phyloP scores from a whole-genome alignment of 106 monocot species.

The Xerophyta viscosa region DNA sequence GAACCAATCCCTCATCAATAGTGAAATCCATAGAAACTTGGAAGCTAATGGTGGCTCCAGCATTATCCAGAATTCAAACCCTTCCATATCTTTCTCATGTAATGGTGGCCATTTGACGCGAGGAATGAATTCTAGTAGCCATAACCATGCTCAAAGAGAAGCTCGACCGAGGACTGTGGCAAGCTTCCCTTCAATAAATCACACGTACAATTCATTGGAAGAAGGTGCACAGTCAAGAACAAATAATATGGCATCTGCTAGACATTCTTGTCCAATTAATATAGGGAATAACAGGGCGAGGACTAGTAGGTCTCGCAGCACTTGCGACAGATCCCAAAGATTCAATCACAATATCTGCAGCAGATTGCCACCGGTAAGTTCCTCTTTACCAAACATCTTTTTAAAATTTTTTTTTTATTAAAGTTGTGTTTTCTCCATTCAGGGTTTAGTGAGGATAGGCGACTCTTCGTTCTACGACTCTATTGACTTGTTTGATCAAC shows the following conservation, averaged over 20 bases:
- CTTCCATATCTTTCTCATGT: neutral
- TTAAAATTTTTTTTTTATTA: neutral
- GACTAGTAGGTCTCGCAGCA: neutral
- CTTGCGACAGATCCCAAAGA: neutral
- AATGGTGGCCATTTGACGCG: neutral
- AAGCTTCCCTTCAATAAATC: slow-evolving; percentile 4
- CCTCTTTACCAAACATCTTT: too few relatives aligned
- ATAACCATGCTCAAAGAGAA: slow-evolving; percentile 6
- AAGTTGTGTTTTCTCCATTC: neutral
- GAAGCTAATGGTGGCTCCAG: neutral
- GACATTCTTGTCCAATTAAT: slow-evolving; percentile 6
- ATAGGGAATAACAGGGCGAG: neutral
- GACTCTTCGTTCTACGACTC: slow-evolving; percentile 9
- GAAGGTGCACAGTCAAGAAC: slow-evolving; percentile 4
- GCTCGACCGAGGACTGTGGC: slow-evolving; percentile 5
- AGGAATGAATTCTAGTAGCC: neutral
- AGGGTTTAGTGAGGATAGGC: slow-evolving; percentile 19
- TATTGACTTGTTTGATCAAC: slow-evolving; percentile 25
- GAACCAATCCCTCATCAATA: slow-evolving; percentile 7
- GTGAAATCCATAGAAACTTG: neutral
- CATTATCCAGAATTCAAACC: slow-evolving; percentile 11
- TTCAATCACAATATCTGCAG: too few relatives aligned
- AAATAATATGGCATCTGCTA: slow-evolving; percentile 12
- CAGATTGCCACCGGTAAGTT: slow-evolving; percentile 1
- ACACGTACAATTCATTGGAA: slow-evolving; percentile 3